Base-by-base conservation (phyloP, 2,329 filamentous ascomycete genomes). In the Apiospora koreana region DNA sequence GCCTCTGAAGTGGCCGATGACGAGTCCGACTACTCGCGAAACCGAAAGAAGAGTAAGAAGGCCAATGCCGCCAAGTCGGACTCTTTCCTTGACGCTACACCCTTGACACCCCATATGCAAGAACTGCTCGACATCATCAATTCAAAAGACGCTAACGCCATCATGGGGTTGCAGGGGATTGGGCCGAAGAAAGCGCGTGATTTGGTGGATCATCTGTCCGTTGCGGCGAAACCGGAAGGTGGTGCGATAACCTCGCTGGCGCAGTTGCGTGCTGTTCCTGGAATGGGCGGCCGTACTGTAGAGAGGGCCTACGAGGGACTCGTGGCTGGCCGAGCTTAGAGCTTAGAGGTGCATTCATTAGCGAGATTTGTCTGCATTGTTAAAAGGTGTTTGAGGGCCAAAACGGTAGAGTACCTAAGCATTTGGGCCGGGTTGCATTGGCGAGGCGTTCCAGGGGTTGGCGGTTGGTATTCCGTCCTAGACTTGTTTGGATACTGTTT, bases 81-180 rank as follows among this genome's bases (percentile, higher is more conserved):
- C 62, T 68, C 48, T 31, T n/a, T 16, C 58, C 73, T 71, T 73
- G 76, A 80, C 71, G 70, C 81, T 73, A 65, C 77, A 71, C 50
- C 81, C 3, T 77, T 82, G 64, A 87, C 88, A 1, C 90, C 90
- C 1, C 85, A 89, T 3, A 91, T 91, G 8, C 85, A 85, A 72
- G 86, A 88, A 71, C 81, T 94, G 2, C 85, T 94, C 2, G 84
- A 88, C 65, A 91, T 94, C 75, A 88, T 94, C 81, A 94, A 94
- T 82, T 93, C 91, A 25, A 87, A 91, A 66, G 90, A 94, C 72
- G 81, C 92, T 23, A 82, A 82, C 18, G 84, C 88, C 77, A 94
- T 94, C 79, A 88, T 87, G 75, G 82, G 88, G 3, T 84, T 94
- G 1, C 89, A 89, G 48, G 92, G 92, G 1, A 90, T 94, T 14